Evolutionary conservation across 202 grass and related monocot species (phyloP), one percentile per base, ranked within the genome.

Genomic region (Eragrostis tef): DNA sequence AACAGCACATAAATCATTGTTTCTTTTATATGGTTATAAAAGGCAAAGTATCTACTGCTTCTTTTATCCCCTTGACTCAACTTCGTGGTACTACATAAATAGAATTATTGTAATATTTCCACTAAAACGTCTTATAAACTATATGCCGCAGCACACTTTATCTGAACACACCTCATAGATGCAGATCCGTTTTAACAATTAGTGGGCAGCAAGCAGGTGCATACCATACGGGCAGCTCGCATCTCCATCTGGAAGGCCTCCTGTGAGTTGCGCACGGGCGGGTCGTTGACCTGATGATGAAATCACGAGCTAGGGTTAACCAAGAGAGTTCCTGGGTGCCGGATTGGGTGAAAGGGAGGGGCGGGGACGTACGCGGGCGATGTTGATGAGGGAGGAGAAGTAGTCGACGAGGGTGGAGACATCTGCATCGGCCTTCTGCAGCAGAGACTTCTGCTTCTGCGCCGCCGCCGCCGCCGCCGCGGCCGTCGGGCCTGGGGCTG

Each of bases 241-340:
- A 91, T 91, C 78, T 91, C 92, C 92, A 91, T 94, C 86, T 91
- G 89, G 57, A 94, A 94, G 9, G 85, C 85, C 81, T 95, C 93
- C 90, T 95, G 87, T 24, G 93, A 84, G 87, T 95, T 92, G 14
- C 87, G 87, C 62, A 92, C 87, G 25, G 93, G 90, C 19, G 89
- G 87, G 11, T 95, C 93, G 75, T 79, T 92, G 70, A 95, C 90
- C 93, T 95, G 79, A 19, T 2, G 43, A 75, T 61, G 19, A 7
- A 6, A 9, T 48, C n/a, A 26, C 16, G 26, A 83, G 71, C 21
- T 78, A 84, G 77, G 49, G 74, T 27, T 73, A 46, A 42, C 1
- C 8, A 10, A 50, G 57, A 77, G 16, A 1, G 72, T 19, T 19
- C 51, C 19, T 51, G 7, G 41, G 34, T 2, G 17, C 20, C 20